phyloP scores from a whole-genome alignment of 306 rosid species.

The Comarum palustre region DNA sequence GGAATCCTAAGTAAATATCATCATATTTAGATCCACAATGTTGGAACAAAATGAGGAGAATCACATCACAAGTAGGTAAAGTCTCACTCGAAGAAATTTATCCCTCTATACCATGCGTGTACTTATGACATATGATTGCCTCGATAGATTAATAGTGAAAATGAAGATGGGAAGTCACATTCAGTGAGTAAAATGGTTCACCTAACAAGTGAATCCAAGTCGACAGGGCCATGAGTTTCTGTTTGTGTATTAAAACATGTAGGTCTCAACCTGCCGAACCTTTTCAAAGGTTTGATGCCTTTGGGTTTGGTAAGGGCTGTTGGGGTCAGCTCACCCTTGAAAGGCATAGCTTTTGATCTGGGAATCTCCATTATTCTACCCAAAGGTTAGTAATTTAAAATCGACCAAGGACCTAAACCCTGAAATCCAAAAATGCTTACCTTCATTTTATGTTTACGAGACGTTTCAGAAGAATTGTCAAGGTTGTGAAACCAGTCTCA shows the following conservation, averaged over 20 bases:
- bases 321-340: background rate
- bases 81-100: background rate
- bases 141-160: background rate
- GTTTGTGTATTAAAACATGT: background rate
- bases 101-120: background rate
- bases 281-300: constrained; percentile 4
- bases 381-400: background rate
- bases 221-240: constrained; percentile 12
- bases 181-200: constrained; percentile 15
- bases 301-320: constrained; percentile 12
- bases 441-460: background rate
- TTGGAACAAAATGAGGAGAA: background rate
- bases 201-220: constrained; percentile 25
- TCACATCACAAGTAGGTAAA: background rate
- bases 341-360: background rate
- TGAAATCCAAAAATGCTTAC: background rate
- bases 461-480: background rate
- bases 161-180: constrained; percentile 11
- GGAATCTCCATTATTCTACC: background rate
- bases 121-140: background rate
- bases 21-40: constrained; percentile 15
- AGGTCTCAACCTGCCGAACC: constrained; percentile 16
- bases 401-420: background rate
- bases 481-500: background rate
- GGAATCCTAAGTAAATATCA: constrained; percentile 11